A percentile compares a stretch with the other conserved stretches of the same genome.
phyloP scores from a whole-genome alignment of 768 basidiomycete genomes.

The Psilocybe cyanescens region DNA sequence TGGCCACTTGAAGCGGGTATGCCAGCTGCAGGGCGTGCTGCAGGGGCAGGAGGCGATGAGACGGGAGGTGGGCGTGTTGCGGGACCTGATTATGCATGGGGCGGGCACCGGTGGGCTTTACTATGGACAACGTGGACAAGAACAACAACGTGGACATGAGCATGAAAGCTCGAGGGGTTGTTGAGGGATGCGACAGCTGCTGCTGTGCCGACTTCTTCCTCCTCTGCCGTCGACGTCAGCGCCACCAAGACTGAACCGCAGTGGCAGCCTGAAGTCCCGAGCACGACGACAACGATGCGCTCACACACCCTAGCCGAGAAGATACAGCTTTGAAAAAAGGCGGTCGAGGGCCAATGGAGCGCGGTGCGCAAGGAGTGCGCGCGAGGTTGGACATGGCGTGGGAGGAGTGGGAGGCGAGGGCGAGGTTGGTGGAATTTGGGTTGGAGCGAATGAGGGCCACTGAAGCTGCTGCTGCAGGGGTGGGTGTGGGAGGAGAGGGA shows the following conservation, averaged over 20 bases:
- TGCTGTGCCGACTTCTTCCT: neutral
- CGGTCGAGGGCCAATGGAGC: constrained; percentile 80
- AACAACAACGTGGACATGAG: constrained; percentile 12
- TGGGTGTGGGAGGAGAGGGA: constrained; percentile 31
- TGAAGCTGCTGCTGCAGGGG: constrained; percentile 34
- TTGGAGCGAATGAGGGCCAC: constrained; percentile 44
- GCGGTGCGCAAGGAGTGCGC: constrained; percentile 81
- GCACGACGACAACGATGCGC: neutral
- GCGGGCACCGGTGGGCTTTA: neutral
- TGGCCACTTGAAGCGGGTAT: constrained; percentile 80
- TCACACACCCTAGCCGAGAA: constrained; percentile 48
- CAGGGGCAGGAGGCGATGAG: constrained; percentile 86
- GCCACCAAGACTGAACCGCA: neutral
- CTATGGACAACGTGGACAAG: constrained; percentile 54
- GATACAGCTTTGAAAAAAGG: constrained; percentile 74
- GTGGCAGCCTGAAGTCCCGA: neutral
- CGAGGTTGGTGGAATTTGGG: constrained; percentile 54
- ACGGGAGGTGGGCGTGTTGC: constrained; percentile 72
- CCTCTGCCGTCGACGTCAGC: neutral
- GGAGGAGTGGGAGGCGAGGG: constrained; percentile 32
- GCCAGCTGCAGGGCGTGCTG: constrained; percentile 79
- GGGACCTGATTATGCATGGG: constrained; percentile 56
- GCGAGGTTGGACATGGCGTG: constrained; percentile 72
- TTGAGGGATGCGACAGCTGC: constrained; percentile 33
- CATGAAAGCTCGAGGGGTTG: constrained; percentile 59